Conservation (phyloP, 371 early-diverging fungal genomes). For the Mucor velutinosus region DNA sequence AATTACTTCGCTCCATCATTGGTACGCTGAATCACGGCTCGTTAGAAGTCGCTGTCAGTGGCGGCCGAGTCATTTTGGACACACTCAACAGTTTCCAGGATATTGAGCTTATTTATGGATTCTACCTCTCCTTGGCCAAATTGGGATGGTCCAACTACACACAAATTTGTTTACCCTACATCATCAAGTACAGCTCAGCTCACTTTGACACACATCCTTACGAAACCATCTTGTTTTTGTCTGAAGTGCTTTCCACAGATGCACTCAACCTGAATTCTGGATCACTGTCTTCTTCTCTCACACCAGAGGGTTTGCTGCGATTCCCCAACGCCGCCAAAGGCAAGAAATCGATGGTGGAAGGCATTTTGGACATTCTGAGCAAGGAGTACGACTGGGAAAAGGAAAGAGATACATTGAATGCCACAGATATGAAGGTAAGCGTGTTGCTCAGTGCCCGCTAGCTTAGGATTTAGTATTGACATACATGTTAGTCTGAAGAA, state of each 20-base stretch:
- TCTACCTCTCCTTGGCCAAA: constrained; percentile 68
- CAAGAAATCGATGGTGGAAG: constrained; percentile 29
- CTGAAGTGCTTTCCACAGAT: constrained; percentile 51
- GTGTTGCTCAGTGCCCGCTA: neutral
- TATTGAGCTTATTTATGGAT: constrained; percentile 58
- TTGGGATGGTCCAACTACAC: constrained; percentile 70
- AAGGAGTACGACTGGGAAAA: constrained; percentile 54
- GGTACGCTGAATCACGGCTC: constrained; percentile 58
- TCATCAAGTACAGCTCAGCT: constrained; percentile 55
- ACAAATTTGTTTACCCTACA: constrained; percentile 69
- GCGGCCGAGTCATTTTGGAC: constrained; percentile 66
- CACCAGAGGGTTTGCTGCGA: constrained; percentile 58
- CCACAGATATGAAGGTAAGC: constrained; percentile 41
- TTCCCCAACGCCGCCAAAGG: constrained; percentile 41
- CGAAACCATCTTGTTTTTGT: constrained; percentile 58
- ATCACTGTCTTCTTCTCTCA: constrained; percentile 53
- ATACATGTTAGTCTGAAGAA: neutral
- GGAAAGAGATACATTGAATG: constrained; percentile 52
- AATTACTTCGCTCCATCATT: constrained; percentile 28
- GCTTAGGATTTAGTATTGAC: neutral
- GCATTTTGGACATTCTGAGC: constrained; percentile 41
- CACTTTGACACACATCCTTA: constrained; percentile 41
- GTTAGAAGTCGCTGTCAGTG: constrained; percentile 60
- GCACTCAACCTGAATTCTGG: constrained; percentile 44
- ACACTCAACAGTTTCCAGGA: constrained; percentile 55